Percentiles rank a stretch among this genome's conserved stretches.
These are phyloP conservation scores for Beta macrorhiza DNA, from an alignment of 179 eudicot species.

Conservation along the genomic window DNA sequence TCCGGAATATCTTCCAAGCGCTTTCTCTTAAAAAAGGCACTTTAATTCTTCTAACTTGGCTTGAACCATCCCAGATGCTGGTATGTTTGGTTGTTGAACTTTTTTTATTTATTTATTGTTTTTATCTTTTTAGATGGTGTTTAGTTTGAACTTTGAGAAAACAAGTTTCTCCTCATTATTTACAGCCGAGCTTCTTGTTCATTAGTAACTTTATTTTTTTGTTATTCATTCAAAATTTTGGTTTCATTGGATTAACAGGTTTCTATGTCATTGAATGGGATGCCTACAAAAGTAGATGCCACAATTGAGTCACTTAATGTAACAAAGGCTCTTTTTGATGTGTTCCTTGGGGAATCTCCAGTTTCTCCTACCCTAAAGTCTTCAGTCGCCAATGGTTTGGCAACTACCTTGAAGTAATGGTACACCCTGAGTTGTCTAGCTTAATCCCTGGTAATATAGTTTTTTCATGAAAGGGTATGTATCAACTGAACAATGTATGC, in stretches of 20 bases:
- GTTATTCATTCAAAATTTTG: not conserved
- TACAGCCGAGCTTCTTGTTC: not conserved
- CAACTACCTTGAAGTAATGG: constrained; percentile 39
- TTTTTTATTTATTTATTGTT: constrained; percentile 15
- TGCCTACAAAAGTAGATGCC: constrained; percentile 61
- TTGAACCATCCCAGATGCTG: constrained; percentile 73
- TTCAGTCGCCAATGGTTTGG: constrained; percentile 61
- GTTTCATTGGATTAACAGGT: constrained; percentile 40
- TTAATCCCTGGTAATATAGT: not conserved
- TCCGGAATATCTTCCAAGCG: constrained; percentile 62
- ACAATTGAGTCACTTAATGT: constrained; percentile 68
- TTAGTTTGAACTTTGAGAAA: not conserved
- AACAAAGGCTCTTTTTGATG: constrained; percentile 70
- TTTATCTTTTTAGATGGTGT: too few species aligned
- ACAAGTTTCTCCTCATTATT: not conserved
- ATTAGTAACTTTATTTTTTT: not conserved
- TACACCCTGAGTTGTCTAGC: not conserved
- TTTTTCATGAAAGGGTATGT: not conserved
- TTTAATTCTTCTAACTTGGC: constrained; percentile 75
- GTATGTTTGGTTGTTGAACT: constrained; percentile 30
- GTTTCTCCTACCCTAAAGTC: constrained; percentile 86
- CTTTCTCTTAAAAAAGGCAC: constrained; percentile 83
- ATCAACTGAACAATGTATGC: not conserved
- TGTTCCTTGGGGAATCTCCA: constrained; percentile 72
- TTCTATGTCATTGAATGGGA: constrained; percentile 53